Percentiles rank a stretch among this genome's conserved stretches.
Conservation (phyloP, 1,139 yeast species). For the Suhomyces guaymorum region DNA sequence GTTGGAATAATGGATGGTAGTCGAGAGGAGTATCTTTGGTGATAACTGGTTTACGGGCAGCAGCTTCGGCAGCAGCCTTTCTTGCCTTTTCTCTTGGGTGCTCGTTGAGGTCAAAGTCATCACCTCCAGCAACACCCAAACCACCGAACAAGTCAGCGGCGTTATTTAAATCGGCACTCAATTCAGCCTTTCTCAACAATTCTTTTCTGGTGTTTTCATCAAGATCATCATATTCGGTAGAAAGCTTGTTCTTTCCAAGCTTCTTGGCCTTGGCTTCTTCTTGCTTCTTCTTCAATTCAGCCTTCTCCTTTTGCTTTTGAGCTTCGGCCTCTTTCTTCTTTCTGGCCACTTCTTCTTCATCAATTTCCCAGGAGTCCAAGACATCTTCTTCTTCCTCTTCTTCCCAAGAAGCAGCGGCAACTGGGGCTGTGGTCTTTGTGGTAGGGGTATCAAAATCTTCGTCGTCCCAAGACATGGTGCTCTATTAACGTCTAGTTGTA, state of each 20-base stretch:
- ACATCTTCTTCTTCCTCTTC: conserved; percentile 79
- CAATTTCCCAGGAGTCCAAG: conserved; percentile 83
- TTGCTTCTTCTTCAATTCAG: conserved; percentile 43
- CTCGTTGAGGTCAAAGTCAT: conserved; percentile 45
- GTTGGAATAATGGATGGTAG: conserved; percentile 76
- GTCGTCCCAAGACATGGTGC: conserved; percentile 67
- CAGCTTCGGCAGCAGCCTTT: conserved; percentile 48
- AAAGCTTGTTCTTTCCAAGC: conserved; percentile 21
- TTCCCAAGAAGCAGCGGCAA: conserved; percentile 67
- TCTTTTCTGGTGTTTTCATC: conserved; percentile 72
- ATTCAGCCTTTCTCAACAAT: conserved; percentile 73
- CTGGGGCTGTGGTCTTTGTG: conserved; percentile 26
- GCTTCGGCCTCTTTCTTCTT: conserved; percentile 43
- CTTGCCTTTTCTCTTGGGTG: conserved; percentile 71
- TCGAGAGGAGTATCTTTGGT: conserved; percentile 70
- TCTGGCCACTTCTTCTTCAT: conserved; percentile 60
- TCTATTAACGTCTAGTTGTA: conserved; percentile 2
- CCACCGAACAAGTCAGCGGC: conserved; percentile 93
- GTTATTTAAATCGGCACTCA: conserved; percentile 82
- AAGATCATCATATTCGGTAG: conserved; percentile 55
- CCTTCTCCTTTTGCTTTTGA: conserved; percentile 43
- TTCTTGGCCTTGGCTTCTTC: conserved; percentile 36
- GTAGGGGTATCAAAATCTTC: conserved; percentile 80
- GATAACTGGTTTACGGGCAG: conserved; percentile 40
- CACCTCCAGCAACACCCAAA: conserved; percentile 62